Evolutionary conservation across 257 asterid species (phyloP), one percentile per base, ranked within the genome.

Genomic region (Galeopsis tetrahit): DNA sequence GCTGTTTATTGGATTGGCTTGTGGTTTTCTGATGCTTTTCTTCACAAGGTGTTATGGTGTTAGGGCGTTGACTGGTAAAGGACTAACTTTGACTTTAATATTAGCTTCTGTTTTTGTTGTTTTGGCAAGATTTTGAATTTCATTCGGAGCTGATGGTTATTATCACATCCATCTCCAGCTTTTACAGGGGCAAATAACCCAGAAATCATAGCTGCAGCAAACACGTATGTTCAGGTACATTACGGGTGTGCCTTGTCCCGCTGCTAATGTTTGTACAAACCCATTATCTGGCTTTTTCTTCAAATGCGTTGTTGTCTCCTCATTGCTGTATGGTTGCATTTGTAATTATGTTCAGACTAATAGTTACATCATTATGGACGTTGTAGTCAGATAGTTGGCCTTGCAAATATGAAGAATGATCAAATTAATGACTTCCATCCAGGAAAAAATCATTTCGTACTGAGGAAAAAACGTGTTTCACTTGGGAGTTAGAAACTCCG

Each of bases 161-260:
- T 66, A 13, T 43, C 65, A 31, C 68, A 35, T 68, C 36, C 56
- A 51, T 70, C 66, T 81, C 57, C 95, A 94, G 98, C 86, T 77
- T 94, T 94, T 76, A 74, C 96, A 0, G 97, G 98, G 81, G 97
- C 97, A 69, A 86, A 79, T 6, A 85, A 89, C 63, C 76, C 83
- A 7, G 96, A 89, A 46, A 88, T 94, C 28, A 65, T 85, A 66
- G 77, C 85, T 80, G 95, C 98, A 40, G 97, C 96, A 42, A 87
- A 94, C 71, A 91, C 89, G 59, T 94, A 91, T 63, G 95, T 91
- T 74, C 98, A 94, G 97, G 98, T 91, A 71, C 13, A 68, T 72
- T 31, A 15, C 57, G 38, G 9, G 49, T 63, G 49, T 33, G 17
- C 40, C 66, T 42, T 66, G 57, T 62, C 60, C 65, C 66, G 71